phyloP scores from a whole-genome alignment of 352 stramenopile species.

The Phytophthora aleatoria region DNA sequence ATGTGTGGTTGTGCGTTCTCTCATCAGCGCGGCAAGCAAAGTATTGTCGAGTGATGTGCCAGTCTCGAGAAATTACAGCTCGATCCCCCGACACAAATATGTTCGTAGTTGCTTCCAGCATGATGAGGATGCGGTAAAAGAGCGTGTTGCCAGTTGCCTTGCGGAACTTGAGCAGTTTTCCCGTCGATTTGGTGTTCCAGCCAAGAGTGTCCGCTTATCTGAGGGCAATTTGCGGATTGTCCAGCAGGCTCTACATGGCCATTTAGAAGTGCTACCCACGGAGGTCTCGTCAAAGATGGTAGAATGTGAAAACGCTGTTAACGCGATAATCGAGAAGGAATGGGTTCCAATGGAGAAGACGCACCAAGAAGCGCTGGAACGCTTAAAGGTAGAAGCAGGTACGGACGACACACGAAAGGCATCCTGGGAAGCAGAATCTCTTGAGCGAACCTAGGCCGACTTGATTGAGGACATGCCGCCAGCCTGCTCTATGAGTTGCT shows the following conservation, averaged over 20 bases:
- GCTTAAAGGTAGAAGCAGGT: slow-evolving; percentile 34
- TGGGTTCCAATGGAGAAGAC: slow-evolving; percentile 65
- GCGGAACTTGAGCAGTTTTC: slow-evolving; percentile 47
- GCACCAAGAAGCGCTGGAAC: slow-evolving; percentile 48
- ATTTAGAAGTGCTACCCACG: slow-evolving; percentile 61
- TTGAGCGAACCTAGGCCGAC: slow-evolving; percentile 23
- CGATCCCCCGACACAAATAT: slow-evolving; percentile 50
- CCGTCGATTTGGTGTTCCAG: slow-evolving; percentile 50
- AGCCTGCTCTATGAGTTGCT: slow-evolving; percentile 76
- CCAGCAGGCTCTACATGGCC: slow-evolving; percentile 58
- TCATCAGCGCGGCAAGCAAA: slow-evolving; percentile 26
- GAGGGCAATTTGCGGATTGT: slow-evolving; percentile 55
- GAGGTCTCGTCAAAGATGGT: slow-evolving; percentile 67
- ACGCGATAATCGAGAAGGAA: slow-evolving; percentile 51
- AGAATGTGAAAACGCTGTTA: slow-evolving; percentile 51
- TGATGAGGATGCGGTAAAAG: slow-evolving; percentile 44
- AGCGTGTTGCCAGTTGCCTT: slow-evolving; percentile 45
- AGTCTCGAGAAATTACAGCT: slow-evolving; percentile 33
- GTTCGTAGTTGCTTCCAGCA: slow-evolving; percentile 57
- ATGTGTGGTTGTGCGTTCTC: slow-evolving; percentile 1
- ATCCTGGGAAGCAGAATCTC: too few relatives aligned
- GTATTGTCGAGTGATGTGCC: background rate
- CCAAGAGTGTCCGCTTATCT: slow-evolving; percentile 44
- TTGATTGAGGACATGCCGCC: slow-evolving; percentile 60
- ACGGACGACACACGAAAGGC: background rate